A percentile compares a stretch with the other conserved stretches of the same genome.
phyloP scores from a whole-genome alignment of 257 asterid genomes.

The Catharanthus roseus region DNA sequence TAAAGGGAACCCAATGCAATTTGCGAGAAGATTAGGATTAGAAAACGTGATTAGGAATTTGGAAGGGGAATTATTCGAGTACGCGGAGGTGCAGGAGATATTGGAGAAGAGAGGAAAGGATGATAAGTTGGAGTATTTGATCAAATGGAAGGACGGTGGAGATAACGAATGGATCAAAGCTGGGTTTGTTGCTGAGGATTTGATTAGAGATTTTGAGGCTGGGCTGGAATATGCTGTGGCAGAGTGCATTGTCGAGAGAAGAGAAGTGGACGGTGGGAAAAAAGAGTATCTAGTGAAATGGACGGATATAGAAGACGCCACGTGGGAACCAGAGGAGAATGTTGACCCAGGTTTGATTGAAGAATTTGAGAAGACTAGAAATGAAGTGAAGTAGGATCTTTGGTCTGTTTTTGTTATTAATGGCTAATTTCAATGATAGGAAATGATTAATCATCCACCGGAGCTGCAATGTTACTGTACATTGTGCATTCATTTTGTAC shows the following conservation, averaged over 20 bases:
- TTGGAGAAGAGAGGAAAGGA: constrained; percentile 87
- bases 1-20: constrained; percentile 57
- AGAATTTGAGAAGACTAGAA: constrained; percentile 25
- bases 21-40: constrained; percentile 74
- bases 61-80: constrained; percentile 73
- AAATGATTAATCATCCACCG: not conserved
- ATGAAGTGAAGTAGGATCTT: not conserved
- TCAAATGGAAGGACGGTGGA: constrained; percentile 82
- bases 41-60: constrained; percentile 51
- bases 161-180: constrained; percentile 85
- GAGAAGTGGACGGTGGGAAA: constrained; percentile 46
- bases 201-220: constrained; percentile 71
- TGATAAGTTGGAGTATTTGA: constrained; percentile 61
- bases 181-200: constrained; percentile 53
- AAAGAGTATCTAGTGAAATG: constrained; percentile 76
- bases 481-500: too few relatives aligned
- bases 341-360: constrained; percentile 66
- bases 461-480: too few relatives aligned
- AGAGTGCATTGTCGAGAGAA: constrained; percentile 48
- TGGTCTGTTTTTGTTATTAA: not conserved
- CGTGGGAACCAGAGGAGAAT: constrained; percentile 90
- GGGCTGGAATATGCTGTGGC: constrained; percentile 93
- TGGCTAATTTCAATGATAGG: not conserved
- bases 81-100: constrained; percentile 74
- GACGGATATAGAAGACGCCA: constrained; percentile 76